Base-by-base conservation (phyloP, 1,139 yeast species). In the Blastobotrys proliferans region DNA sequence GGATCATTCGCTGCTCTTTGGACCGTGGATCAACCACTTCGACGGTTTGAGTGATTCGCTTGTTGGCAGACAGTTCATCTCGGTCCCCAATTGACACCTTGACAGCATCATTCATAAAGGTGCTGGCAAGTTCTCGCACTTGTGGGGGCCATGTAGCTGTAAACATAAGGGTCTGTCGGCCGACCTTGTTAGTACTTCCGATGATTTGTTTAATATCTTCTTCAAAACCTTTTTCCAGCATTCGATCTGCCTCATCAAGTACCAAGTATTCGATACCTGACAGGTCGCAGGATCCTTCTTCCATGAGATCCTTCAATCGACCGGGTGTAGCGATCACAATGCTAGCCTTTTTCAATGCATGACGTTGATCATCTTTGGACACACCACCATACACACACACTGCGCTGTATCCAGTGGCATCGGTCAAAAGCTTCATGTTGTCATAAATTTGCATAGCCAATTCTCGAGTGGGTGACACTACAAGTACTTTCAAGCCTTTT, bases 241-340 rank as follows among this genome's bases (percentile, higher is more conserved):
- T 94, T 68, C 99, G 79, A 64, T 92, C 99, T 30, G 98, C 99
- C 69, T 92, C 99, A 64, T 92, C 99, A 43, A 92, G 73, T 19
- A 92, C 94, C 53, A 94, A 72, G 62, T 85, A 90, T 52, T 83
- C 76, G 26, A 90, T 82, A 6, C 71, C 62, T 25, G 79, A 68
- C 51, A 92, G 72, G 54, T 83, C 78, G 35, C 86, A 81, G 30
- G 90, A 76, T 8, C 95, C 95, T 61, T 92, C 98, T 52, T 90
- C 83, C 53, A 92, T 72, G 60, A 94, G 74, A 69, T 92, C 99
- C 50, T 88, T 76, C 57, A 94, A 72, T 64, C 99, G 80, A 53
- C 99, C 99, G 11, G 98, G 98, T 4, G 98, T 94, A 29, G 97
- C 98, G 57, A 94, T 86, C 13, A 90, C 94, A 49, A 88, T 81